Evolutionary conservation across 2,329 filamentous ascomycete species (phyloP), one percentile per base, ranked within the genome.

Genomic region (Elsinoe batatas): DNA sequence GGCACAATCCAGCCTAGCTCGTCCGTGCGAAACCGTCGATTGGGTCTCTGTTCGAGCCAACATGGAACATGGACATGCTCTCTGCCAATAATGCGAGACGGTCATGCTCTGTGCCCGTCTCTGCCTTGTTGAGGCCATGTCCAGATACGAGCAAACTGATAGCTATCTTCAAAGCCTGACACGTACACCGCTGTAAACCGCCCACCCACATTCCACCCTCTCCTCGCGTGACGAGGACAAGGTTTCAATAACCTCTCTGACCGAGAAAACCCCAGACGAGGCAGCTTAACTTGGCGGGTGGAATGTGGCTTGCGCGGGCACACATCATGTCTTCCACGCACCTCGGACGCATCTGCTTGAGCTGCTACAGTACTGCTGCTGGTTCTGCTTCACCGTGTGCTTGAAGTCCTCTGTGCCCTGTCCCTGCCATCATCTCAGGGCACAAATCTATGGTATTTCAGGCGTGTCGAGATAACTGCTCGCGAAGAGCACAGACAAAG

Each of bases 221-320:
- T 37, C 26, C 17, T 11, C n/a, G 32, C 20, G 26, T 49, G 26
- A 35, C 30, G 26, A 35, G 30, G 44, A 49, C 44, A 51, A 51
- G 47, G 47, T 51, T 44, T 51, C 47, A 38, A 51, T 51, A 51
- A 37, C 11, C 18, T 35, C 26, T 38, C 15, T 11, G 17, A 13
- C 44, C 44, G 44, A 49, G 44, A 35, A 35, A 51, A 51, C 47
- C 47, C 32, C 47, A 38, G 47, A 37, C 47, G 17, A 36, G 32
- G 47, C 47, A 51, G 33, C 17, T 51, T 10, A 33, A 37, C 47
- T 51, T 38, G 47, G 47, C 47, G 32, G 13, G 30, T 51, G 47
- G 47, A 38, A 51, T 51, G 47, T 51, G 47, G 47, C 47, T 51
- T 51, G 47, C 47, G 32, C 35, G 32, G 13, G 46, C 46, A 50